Conservation (phyloP, 345 rosid species). For the Raphanus sativus region DNA sequence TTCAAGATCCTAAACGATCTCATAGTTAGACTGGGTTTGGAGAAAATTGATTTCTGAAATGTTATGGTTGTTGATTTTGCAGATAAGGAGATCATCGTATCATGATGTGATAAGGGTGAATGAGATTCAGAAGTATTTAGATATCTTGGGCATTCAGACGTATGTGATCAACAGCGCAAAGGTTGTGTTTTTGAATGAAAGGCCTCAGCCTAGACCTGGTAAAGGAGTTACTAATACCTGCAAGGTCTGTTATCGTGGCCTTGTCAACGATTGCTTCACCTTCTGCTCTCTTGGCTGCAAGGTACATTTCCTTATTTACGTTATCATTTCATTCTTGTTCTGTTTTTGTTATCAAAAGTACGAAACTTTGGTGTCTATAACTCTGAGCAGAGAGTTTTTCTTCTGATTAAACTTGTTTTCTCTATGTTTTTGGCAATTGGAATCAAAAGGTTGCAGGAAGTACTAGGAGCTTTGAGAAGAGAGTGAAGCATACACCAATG, state of each 20-base stretch:
- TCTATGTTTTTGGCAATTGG: background rate
- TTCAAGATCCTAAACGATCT: background rate
- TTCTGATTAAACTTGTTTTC: no score
- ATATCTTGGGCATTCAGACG: slow-evolving; percentile 79
- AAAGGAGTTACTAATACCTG: slow-evolving; percentile 89
- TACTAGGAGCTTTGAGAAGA: slow-evolving; percentile 53
- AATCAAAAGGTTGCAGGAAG: slow-evolving; percentile 61
- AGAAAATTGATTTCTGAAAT: background rate
- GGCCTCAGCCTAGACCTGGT: slow-evolving; percentile 91
- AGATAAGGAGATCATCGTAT: slow-evolving; percentile 97
- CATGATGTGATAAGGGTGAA: slow-evolving; percentile 89
- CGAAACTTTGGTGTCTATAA: background rate
- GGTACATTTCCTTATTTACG: slow-evolving; percentile 43
- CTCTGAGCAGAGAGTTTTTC: no score
- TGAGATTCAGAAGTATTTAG: slow-evolving; percentile 81
- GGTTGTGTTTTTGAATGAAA: slow-evolving; percentile 85
- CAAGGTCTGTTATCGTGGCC: slow-evolving; percentile 85
- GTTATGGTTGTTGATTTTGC: slow-evolving; percentile 8
- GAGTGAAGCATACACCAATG: slow-evolving; percentile 44
- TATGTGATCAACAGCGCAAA: slow-evolving; percentile 93
- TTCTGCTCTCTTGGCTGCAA: slow-evolving; percentile 99
- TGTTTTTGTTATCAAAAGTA: background rate
- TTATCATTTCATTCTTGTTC: background rate
- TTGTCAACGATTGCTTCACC: slow-evolving; percentile 74
- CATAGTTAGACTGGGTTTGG: background rate